Evolutionary conservation across 73 alveolate genomes (phyloP), one percentile per base, ranked within the genome.

Genomic region (Paramecium octaurelia): DNA sequence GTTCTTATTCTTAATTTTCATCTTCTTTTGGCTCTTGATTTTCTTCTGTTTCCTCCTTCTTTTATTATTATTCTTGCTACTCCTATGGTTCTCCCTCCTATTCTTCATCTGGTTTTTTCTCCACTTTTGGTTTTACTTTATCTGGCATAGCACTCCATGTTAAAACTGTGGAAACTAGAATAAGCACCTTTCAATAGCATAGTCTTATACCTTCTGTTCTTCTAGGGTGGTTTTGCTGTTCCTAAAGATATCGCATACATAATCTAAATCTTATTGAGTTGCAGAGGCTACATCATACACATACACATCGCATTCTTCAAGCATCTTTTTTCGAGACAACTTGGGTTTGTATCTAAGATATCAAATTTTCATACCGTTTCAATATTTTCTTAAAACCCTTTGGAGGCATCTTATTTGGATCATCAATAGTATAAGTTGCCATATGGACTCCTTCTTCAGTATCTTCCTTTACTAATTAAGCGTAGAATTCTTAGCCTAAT

Each of bases 121-220:
- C 97, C 7, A 94, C 95, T 87, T 93, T 89, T 1, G 86, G 92
- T 46, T 89, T 93, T 0, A 94, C 90, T 88, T 95, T 97, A 23
- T 95, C 93, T 46, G 98, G 98, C 23, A 98, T 97, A 73, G 95
- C 96, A 21, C 96, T 98, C 99, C 99, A 97, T 21, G 98, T 96
- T 98, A 97, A 96, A 58, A 97, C 97, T 86, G 94, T 89, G 20
- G 99, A 97, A 16, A 97, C 92, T 16, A 97, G 59, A 40, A 97
- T 97, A 86, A 97, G 93, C 16, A 96, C 94, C 95, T 97, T 23
- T 12, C 75, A 21, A 9, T 34, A 76, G 40, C 34, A 43, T 73
- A 80, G 1, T 23, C 0, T 58, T 5, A 24, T 89, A 89, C 94
- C 31, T 89, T 89, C 57, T 89, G 71, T 89, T 89, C 94, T 71